phyloP scores from a whole-genome alignment of 345 rosid genomes.

The Pugionium cornutum region DNA sequence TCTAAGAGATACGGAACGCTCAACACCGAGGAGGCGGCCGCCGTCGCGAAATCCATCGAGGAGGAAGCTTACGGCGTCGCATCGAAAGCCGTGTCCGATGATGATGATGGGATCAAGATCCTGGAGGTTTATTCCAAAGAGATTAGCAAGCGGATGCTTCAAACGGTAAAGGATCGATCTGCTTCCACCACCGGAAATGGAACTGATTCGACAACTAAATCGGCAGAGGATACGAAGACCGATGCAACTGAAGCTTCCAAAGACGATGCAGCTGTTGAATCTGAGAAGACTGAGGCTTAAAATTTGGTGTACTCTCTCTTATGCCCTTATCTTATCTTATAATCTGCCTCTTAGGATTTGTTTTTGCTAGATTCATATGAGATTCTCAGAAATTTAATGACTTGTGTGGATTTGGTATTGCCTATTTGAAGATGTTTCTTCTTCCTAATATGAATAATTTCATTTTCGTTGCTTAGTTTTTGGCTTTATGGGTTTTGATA shows the following conservation, averaged over 20 bases:
- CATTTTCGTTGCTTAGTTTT: background rate
- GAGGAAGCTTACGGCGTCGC: conserved; percentile 73
- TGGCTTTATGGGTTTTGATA: conserved; percentile 8
- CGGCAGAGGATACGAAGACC: conserved; percentile 11
- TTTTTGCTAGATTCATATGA: conserved; percentile 38
- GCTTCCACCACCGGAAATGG: conserved; percentile 22
- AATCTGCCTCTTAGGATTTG: conserved; percentile 33
- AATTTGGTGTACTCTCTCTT: conserved; percentile 25
- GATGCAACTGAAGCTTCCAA: conserved; percentile 20
- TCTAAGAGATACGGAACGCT: conserved; percentile 85
- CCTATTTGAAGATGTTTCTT: conserved; percentile 28
- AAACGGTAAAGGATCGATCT: conserved; percentile 59
- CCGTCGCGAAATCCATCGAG: conserved; percentile 65
- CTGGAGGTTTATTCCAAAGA: conserved; percentile 86
- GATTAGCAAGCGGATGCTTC: conserved; percentile 90
- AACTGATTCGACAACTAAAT: conserved; percentile 6
- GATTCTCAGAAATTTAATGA: conserved; percentile 44
- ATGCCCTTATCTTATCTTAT: conserved; percentile 4
- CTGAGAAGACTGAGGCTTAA: conserved; percentile 50
- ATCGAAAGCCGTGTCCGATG: conserved; percentile 46
- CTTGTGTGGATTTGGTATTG: conserved; percentile 41
- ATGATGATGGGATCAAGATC: conserved; percentile 82
- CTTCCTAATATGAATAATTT: conserved; percentile 26
- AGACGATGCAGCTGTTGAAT: conserved; percentile 39
- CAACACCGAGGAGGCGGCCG: conserved; percentile 60